Conservation (phyloP, 169 alveolate genomes). For the Cryptosporidium sp. region DNA sequence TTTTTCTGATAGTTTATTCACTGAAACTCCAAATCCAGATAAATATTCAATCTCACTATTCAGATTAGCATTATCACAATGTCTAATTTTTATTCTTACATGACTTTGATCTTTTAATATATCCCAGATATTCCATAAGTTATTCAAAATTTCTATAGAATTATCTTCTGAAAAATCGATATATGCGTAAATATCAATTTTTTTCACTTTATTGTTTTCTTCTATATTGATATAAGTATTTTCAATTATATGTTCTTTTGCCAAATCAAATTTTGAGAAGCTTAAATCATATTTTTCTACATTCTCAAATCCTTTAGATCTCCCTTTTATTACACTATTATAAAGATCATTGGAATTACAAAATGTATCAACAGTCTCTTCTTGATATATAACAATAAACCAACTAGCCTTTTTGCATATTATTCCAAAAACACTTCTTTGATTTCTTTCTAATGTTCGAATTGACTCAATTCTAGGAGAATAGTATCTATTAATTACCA, state of each 20-base stretch:
- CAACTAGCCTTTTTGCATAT: slow-evolving; percentile 48
- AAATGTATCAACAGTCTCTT: slow-evolving; percentile 29
- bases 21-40: slow-evolving; percentile 39
- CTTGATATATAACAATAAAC: slow-evolving; percentile 21
- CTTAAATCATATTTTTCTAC: slow-evolving; percentile 10
- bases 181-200: slow-evolving; percentile 9
- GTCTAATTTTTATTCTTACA: slow-evolving; percentile 31
- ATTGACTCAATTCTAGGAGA: slow-evolving; percentile 48
- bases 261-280: slow-evolving; percentile 10
- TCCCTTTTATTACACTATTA: background rate
- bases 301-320: background rate
- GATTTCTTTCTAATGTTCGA: slow-evolving; percentile 33
- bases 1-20: background rate
- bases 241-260: background rate
- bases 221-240: background rate
- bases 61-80: background rate
- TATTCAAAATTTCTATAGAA: background rate
- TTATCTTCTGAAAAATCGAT: slow-evolving; percentile 48
- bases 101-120: background rate
- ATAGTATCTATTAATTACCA: slow-evolving; percentile 40
- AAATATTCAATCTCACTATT: slow-evolving; percentile 17
- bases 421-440: slow-evolving; percentile 17
- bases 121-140: slow-evolving; percentile 20
- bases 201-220: background rate
- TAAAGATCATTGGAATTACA: slow-evolving; percentile 13